Conservation (phyloP, 2,329 filamentous ascomycete genomes). For the Rugonectria rugulosa region DNA sequence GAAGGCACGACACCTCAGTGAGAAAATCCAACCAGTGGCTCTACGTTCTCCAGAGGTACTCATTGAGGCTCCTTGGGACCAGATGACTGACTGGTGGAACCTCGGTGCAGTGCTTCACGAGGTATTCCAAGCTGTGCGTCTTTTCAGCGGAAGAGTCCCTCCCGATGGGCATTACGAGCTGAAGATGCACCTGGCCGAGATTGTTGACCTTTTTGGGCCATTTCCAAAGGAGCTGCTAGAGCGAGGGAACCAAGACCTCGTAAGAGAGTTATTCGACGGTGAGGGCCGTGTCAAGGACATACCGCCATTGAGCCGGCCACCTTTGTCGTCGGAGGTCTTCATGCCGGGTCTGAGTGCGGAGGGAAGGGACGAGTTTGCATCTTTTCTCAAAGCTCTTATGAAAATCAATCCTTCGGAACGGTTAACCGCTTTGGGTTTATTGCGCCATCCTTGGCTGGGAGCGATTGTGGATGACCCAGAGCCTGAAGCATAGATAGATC, state of each 20-base stretch:
- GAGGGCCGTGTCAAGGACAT: conserved; percentile 16
- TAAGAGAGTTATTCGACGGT: conserved; percentile 10
- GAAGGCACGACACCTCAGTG: conserved; percentile 26
- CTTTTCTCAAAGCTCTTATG: conserved; percentile 26
- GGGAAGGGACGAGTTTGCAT: conserved; percentile 18
- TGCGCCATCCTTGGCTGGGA: conserved; percentile 26
- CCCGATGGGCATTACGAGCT: conserved; percentile 19
- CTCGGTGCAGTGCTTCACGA: conserved; percentile 30
- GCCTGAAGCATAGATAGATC: not conserved
- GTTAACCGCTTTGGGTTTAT: conserved; percentile 2
- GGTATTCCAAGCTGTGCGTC: conserved; percentile 22
- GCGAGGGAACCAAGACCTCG: conserved; percentile 16
- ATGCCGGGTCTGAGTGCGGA: conserved; percentile 18
- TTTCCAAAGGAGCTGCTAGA: conserved; percentile 24
- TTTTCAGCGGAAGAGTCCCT: conserved; percentile 21
- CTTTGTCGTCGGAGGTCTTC: conserved; percentile 13
- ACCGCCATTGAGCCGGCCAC: not conserved
- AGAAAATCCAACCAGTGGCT: conserved; percentile 32
- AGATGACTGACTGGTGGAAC: conserved; percentile 32
- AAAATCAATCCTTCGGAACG: conserved; percentile 25
- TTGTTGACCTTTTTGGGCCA: conserved; percentile 28
- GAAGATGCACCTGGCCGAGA: conserved; percentile 24
- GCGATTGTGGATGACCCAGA: not conserved
- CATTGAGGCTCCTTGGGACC: conserved; percentile 31
- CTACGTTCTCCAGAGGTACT: conserved; percentile 37